Conservation (phyloP, 2,329 filamentous ascomycete species). For the Anisogramma anomala region DNA sequence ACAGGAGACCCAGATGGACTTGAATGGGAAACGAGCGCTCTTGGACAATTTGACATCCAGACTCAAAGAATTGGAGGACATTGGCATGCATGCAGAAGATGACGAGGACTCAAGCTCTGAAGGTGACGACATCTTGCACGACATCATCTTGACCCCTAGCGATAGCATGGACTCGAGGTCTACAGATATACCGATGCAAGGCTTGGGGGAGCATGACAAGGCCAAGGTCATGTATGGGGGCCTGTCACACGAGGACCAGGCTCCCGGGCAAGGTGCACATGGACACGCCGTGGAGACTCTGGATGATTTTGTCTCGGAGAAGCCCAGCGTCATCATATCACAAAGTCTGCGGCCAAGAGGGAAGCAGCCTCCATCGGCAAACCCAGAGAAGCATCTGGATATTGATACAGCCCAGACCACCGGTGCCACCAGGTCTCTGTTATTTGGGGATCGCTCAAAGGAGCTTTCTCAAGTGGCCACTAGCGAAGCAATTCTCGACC, state of each 20-base stretch:
- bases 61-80: slow-evolving; percentile 56
- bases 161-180: slow-evolving; percentile 36
- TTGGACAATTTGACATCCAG: slow-evolving; percentile 56
- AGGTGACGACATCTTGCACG: slow-evolving; percentile 45
- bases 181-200: slow-evolving; percentile 16
- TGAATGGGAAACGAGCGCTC: slow-evolving; percentile 52
- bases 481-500: slow-evolving; percentile 61
- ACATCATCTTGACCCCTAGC: slow-evolving; percentile 43
- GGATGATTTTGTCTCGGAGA: slow-evolving; percentile 11
- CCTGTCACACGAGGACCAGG: slow-evolving; percentile 1
- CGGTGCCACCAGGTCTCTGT: slow-evolving; percentile 10
- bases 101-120: slow-evolving; percentile 37
- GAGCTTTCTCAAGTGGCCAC: slow-evolving; percentile 30
- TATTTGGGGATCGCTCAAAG: slow-evolving; percentile 9
- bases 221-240: background rate
- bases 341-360: slow-evolving; percentile 24
- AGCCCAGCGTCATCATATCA: slow-evolving; percentile 20
- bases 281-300: slow-evolving; percentile 2
- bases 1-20: slow-evolving; percentile 49
- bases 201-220: slow-evolving; percentile 16
- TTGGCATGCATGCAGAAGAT: slow-evolving; percentile 29
- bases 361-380: slow-evolving; percentile 4
- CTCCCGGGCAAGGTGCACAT: background rate
- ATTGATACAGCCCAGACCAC: slow-evolving; percentile 14
- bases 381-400: slow-evolving; percentile 3